These are phyloP conservation scores for Scutellaria galericulata DNA, from an alignment of 257 asterid genomes.

Conservation along the genomic window DNA sequence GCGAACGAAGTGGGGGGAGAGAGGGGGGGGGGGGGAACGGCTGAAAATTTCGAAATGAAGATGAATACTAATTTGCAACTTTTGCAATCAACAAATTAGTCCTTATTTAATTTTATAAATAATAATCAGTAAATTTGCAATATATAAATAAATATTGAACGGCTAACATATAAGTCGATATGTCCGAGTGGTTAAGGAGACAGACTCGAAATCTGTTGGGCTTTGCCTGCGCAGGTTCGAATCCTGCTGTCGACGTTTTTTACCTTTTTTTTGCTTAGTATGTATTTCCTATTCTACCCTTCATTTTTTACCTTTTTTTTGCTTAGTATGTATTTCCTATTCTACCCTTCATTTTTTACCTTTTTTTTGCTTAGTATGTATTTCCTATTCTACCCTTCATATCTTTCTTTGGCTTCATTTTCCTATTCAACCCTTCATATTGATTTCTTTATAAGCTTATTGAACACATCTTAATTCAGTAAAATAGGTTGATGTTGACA, in stretches of 20 bases:
- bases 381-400: not conserved
- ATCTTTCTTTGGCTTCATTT: no score
- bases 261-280: not conserved
- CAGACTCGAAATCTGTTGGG: constrained; percentile 81
- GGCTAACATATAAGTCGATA: constrained; percentile 40
- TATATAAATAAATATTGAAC: no score
- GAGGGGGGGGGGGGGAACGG: not conserved
- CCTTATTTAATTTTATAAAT: not conserved
- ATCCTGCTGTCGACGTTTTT: constrained; percentile 59
- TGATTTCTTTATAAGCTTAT: no score
- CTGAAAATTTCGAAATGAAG: not conserved
- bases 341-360: not conserved
- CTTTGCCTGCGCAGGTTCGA: constrained; percentile 68
- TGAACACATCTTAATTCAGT: no score
- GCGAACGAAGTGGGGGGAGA: not conserved
- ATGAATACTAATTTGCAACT: not conserved
- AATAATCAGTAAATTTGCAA: no score
- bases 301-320: not conserved
- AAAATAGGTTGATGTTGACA: no score
- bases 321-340: not conserved
- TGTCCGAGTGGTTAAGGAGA: constrained; percentile 99
- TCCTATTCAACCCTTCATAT: no score
- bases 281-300: not conserved
- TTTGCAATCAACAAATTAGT: not conserved
- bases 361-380: not conserved